A percentile compares a stretch with the other conserved stretches of the same genome.
These are phyloP conservation scores for Trichophyton benhamiae DNA, from an alignment of 2,329 filamentous ascomycete genomes.

Conservation along the genomic window DNA sequence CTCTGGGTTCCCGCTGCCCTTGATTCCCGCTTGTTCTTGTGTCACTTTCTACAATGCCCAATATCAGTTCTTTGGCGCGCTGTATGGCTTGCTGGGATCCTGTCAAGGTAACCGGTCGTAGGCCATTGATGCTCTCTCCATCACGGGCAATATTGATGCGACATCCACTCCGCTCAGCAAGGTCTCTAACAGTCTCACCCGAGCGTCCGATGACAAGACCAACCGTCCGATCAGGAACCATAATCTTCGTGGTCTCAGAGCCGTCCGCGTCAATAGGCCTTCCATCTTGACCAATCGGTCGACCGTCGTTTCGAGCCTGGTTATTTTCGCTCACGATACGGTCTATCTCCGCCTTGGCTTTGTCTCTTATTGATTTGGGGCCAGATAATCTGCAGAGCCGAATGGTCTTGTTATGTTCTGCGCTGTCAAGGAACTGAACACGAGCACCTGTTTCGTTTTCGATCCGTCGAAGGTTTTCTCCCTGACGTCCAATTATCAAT, in stretches of 20 bases:
- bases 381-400: conserved; percentile 81
- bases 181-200: conserved; percentile 81
- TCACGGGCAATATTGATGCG: conserved; percentile 93
- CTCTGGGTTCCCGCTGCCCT: conserved; percentile 14
- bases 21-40: conserved; percentile 31
- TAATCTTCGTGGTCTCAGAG: conserved; percentile 80
- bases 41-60: conserved; percentile 91
- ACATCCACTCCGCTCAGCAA: conserved; percentile 84
- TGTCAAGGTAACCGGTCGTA: conserved; percentile 82
- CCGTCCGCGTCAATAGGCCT: conserved; percentile 39
- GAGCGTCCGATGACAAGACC: conserved; percentile 88
- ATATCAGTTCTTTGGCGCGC: conserved; percentile 72
- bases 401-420: conserved; percentile 56
- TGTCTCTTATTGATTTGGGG: conserved; percentile 54
- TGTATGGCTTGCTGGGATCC: conserved; percentile 62
- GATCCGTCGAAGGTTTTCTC: conserved; percentile 76
- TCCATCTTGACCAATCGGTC: conserved; percentile 1
- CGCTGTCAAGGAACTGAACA: conserved; percentile 75
- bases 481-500: conserved; percentile 79
- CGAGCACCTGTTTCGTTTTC: conserved; percentile 71
- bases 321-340: conserved; percentile 79
- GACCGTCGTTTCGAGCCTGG: conserved; percentile 30
- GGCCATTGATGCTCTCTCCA: conserved; percentile 80
- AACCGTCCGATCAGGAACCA: conserved; percentile 87
- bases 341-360: conserved; percentile 72